Evolutionary conservation across 352 stramenopile species (phyloP).

Genomic region (Phytopythium cucurbitacearum): DNA sequence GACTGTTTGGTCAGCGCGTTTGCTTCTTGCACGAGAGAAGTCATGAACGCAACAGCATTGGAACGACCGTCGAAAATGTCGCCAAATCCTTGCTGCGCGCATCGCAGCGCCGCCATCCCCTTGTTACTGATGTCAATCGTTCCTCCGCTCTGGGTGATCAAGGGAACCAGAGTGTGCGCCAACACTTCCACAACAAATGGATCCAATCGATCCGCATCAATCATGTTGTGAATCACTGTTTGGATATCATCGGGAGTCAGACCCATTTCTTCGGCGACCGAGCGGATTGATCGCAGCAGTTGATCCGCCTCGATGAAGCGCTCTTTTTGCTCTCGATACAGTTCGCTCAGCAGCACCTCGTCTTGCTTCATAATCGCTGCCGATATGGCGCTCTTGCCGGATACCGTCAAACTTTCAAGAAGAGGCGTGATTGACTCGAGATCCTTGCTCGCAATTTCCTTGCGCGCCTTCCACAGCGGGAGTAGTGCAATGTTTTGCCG

Average conservation of each 20-base stretch:
- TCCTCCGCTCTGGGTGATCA: constrained; percentile 41
- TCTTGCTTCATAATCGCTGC: constrained; percentile 24
- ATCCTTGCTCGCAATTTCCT: constrained; percentile 10
- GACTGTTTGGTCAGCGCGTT: constrained; percentile 24
- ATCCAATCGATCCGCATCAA: constrained; percentile 9
- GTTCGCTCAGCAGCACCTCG: constrained; percentile 30
- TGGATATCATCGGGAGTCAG: constrained; percentile 44
- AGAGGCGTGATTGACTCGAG: constrained; percentile 9
- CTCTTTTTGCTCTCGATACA: constrained; percentile 63
- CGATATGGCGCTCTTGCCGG: constrained; percentile 18
- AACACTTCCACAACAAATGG: too few species aligned
- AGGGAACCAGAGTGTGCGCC: constrained; percentile 15
- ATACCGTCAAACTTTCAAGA: constrained; percentile 6
- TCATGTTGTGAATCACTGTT: constrained; percentile 12
- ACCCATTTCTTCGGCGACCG: constrained; percentile 32
- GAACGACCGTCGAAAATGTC: constrained; percentile 39
- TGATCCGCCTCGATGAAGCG: constrained; percentile 52
- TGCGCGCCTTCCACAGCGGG: constrained; percentile 17
- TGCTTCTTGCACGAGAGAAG: constrained; percentile 50
- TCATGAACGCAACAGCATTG: constrained; percentile 34
- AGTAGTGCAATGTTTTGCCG: constrained; percentile 8
- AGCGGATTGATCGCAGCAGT: constrained; percentile 33
- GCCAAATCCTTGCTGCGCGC: constrained; percentile 20
- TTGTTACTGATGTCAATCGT: constrained; percentile 38
- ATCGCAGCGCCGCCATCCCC: constrained; percentile 23